Evolutionary conservation across 1,284 basidiomycete genomes (phyloP), one percentile per base, ranked within the genome.

Genomic region (Leccinum subrobustum): DNA sequence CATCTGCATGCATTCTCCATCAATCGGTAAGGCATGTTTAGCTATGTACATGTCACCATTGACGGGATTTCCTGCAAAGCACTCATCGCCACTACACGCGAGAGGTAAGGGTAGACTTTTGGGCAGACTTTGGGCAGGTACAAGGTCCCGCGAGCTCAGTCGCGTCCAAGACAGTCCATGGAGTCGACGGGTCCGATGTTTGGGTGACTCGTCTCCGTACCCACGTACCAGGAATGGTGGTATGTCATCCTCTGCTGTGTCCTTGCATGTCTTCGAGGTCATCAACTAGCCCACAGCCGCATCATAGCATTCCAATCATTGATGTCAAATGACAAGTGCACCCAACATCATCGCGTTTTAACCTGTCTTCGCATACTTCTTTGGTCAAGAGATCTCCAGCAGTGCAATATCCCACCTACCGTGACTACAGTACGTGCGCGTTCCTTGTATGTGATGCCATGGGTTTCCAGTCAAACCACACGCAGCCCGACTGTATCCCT

Each of bases 401-500:
- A 56, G 6, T 25, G n/a, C 4, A 25, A 27, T 4, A 52, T 64
- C n/a, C 64, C 70, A n/a, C 56, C 63, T n/a, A 66, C 63, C 3
- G 29, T 73, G 12, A 61, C 60, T 3, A 71, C 70, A 2, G 58
- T 72, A 4, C 44, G 44, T 44, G n/a, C 18, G 11, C 42, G 16
- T 44, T 44, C n/a, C 42, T 18, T 44, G n/a, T 8, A 6, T 7
- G 42, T 16, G 7, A 16, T 37, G 6, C 37, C 37, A 16, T 16
- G 37, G 16, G 12, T 16, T 37, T 37, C 37, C 3, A 11, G 9
- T 11, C 31, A 37, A 37, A 16, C 14, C 35, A 37, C 35, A n/a
- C 37, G 78, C 60, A 88, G 68, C 18, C 85, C 87, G 16, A 80
- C 77, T 62, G 78, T 81, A 63, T 89, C 88, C 63, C 81, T 79